Conservation (phyloP, 352 stramenopile genomes). For the Phytophthora lateralis region DNA sequence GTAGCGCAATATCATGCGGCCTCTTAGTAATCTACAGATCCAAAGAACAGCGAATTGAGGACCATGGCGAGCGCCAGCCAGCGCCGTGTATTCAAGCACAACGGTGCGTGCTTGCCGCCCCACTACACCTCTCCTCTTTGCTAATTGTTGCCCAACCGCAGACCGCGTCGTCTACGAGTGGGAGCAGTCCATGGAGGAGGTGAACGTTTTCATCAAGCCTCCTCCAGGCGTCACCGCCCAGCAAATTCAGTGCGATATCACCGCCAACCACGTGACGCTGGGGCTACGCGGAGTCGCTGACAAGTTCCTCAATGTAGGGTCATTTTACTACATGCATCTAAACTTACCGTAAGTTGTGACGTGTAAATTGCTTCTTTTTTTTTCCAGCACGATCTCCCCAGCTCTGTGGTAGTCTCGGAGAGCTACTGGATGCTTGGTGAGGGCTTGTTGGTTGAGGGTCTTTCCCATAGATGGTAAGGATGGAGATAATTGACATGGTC, state of each 20-base stretch:
- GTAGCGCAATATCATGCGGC: conserved; percentile 16
- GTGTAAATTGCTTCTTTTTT: background rate
- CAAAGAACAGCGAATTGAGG: conserved; percentile 1
- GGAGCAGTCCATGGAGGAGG: conserved; percentile 95
- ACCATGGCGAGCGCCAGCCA: conserved; percentile 49
- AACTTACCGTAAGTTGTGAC: background rate
- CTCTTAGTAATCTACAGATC: background rate
- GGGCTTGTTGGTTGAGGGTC: background rate
- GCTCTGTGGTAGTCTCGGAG: conserved; percentile 92
- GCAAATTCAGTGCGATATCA: conserved; percentile 91
- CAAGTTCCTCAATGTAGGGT: conserved; percentile 92
- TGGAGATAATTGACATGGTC: background rate
- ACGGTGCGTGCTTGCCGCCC: conserved; percentile 40
- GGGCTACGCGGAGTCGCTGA: conserved; percentile 87
- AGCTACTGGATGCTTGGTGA: conserved; percentile 96
- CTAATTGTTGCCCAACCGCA: conserved; percentile 13
- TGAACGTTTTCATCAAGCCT: conserved; percentile 95
- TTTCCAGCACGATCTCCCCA: conserved; percentile 89
- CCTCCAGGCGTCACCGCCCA: conserved; percentile 83
- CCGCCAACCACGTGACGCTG: conserved; percentile 86
- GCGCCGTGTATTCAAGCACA: conserved; percentile 74
- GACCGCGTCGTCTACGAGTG: conserved; percentile 95
- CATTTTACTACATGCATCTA: background rate
- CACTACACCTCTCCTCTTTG: background rate
- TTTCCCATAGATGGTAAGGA: background rate